phyloP scores from a whole-genome alignment of 352 stramenopile species.

The Globisporangium rhizosaccharum region DNA sequence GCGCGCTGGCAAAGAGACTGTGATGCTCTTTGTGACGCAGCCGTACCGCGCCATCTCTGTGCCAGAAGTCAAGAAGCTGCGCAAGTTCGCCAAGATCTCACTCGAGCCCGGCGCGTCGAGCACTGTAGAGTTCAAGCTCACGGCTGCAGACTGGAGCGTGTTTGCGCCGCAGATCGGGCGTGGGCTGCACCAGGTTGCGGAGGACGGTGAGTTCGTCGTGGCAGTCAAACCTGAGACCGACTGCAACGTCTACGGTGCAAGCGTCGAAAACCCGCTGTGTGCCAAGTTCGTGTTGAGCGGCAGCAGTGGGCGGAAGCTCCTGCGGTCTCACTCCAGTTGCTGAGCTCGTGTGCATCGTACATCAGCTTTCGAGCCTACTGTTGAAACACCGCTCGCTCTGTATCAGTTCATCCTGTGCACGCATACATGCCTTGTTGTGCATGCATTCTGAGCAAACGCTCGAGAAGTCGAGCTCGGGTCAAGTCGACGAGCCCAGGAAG shows the following conservation, averaged over 20 bases:
- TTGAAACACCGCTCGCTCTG: too few relatives aligned
- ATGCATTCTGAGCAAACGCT: too few relatives aligned
- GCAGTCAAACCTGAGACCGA: conserved; percentile 51
- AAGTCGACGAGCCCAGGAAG: too few relatives aligned
- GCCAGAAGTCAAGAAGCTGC: conserved; percentile 77
- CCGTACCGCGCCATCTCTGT: conserved; percentile 52
- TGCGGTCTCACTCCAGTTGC: too few relatives aligned
- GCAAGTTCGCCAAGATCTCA: conserved; percentile 71
- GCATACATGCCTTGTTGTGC: too few relatives aligned
- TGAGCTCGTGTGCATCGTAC: too few relatives aligned
- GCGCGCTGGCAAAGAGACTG: conserved; percentile 53
- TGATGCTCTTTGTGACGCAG: conserved; percentile 77
- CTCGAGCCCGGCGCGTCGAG: conserved; percentile 35
- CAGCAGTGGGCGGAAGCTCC: not conserved
- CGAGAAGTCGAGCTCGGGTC: not conserved
- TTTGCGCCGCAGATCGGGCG: conserved; percentile 51
- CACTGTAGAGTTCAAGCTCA: conserved; percentile 37
- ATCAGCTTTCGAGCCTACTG: too few relatives aligned
- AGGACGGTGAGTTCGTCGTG: conserved; percentile 49
- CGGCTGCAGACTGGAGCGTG: conserved; percentile 30
- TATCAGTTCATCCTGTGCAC: too few relatives aligned
- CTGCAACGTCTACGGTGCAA: conserved; percentile 31
- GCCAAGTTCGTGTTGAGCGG: conserved; percentile 28
- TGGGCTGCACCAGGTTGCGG: conserved; percentile 35
- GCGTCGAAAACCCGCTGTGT: conserved; percentile 21